Percentiles rank a stretch among this genome's conserved stretches.
Evolutionary conservation across 1,139 yeast species (phyloP).

Genomic region (Yamadazyma songkhlaensis): DNA sequence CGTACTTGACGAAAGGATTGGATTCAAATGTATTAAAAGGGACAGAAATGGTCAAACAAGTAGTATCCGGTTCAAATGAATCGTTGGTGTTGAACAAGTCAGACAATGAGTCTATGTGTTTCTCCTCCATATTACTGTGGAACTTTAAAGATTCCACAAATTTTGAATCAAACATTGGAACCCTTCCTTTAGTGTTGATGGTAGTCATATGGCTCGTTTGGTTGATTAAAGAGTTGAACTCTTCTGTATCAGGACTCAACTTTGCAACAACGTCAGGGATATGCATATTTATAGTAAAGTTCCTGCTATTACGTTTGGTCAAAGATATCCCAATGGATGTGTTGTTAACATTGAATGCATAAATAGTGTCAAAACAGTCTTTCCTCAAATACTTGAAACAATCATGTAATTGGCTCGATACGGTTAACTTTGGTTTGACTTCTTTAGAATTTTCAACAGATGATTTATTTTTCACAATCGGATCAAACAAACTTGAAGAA

Average conservation of each 20-base stretch:
- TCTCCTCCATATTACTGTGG: not conserved
- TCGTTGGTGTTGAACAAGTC: not conserved
- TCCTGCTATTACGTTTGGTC: conserved; percentile 11
- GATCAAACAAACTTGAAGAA: conserved; percentile 25
- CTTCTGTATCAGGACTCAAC: conserved; percentile 24
- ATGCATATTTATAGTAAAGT: conserved; percentile 26
- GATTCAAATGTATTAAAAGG: conserved; percentile 31
- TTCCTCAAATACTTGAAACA: conserved; percentile 5
- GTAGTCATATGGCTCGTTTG: conserved; percentile 6
- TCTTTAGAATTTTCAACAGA: conserved; percentile 20
- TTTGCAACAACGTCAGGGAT: conserved; percentile 40
- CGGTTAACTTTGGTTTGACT: conserved; percentile 12
- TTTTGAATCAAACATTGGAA: not conserved
- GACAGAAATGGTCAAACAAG: conserved; percentile 39
- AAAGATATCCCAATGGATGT: conserved; percentile 9
- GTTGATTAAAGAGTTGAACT: conserved; percentile 19
- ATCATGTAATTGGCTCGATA: not conserved
- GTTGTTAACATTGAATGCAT: conserved; percentile 2
- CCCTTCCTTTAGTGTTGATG: not conserved
- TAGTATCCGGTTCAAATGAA: conserved; percentile 6
- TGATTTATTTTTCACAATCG: conserved; percentile 16
- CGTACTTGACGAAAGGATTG: conserved; percentile 25
- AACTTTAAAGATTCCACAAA: not conserved
- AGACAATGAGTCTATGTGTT: not conserved
- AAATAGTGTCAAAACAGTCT: conserved; percentile 5